A percentile compares a stretch with the other conserved stretches of the same genome.
phyloP scores from a whole-genome alignment of 257 asterid species.

The Solanum corneliomulleri region DNA sequence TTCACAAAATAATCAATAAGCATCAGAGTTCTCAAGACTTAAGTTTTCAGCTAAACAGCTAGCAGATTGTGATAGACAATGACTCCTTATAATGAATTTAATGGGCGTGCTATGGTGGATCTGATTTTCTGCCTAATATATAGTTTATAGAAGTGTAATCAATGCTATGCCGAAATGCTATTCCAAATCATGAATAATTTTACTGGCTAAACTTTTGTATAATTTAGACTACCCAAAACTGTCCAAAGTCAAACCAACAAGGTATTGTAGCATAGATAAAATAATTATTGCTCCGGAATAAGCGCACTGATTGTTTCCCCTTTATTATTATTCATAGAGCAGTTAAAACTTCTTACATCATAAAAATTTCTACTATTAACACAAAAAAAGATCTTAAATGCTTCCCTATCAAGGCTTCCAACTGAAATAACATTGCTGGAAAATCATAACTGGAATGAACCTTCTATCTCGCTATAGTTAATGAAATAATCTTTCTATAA shows the following conservation, averaged over 20 bases:
- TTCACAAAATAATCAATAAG: not conserved
- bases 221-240: not conserved
- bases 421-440: not conserved
- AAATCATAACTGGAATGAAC: not conserved
- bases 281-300: not conserved
- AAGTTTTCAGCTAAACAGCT: not conserved
- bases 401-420: not conserved
- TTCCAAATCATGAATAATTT: not conserved
- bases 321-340: not conserved
- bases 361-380: not conserved
- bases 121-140: not conserved
- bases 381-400: not conserved
- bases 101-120: not conserved
- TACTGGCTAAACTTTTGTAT: not conserved
- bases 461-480: not conserved
- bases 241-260: not conserved
- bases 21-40: not conserved
- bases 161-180: not conserved
- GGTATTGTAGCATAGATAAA: not conserved
- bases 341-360: not conserved
- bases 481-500: not conserved
- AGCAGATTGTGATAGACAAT: not conserved
- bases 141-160: not conserved
- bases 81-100: not conserved
- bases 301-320: not conserved